Conservation (phyloP, 1,284 basidiomycete species). For the Trametes versicolor region DNA sequence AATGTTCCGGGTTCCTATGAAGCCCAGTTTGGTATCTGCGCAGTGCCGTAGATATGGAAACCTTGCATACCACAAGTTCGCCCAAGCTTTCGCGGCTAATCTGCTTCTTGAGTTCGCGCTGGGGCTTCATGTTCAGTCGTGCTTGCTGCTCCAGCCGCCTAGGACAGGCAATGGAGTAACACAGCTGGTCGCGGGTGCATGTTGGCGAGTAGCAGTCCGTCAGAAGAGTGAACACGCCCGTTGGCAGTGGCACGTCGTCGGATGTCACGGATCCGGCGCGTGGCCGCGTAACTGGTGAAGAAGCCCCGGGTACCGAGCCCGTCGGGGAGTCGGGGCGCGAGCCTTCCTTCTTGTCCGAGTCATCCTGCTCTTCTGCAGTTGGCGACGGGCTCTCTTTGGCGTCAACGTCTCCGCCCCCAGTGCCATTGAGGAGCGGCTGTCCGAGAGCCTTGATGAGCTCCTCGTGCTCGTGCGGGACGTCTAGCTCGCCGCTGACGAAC, state of each 20-base stretch:
- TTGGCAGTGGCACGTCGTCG: slow-evolving; percentile 84
- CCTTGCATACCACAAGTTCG: slow-evolving; percentile 71
- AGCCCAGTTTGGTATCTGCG: slow-evolving; percentile 20
- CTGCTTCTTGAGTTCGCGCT: slow-evolving; percentile 86
- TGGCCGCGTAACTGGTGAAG: slow-evolving; percentile 43
- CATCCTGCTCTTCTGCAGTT: slow-evolving; percentile 48
- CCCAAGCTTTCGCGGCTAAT: slow-evolving; percentile 86
- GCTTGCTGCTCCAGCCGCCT: slow-evolving; percentile 94
- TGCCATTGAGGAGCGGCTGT: slow-evolving; percentile 37
- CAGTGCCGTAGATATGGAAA: slow-evolving; percentile 3
- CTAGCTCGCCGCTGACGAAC: slow-evolving; percentile 80
- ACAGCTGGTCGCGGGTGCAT: slow-evolving; percentile 91
- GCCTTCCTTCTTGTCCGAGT: slow-evolving; percentile 49
- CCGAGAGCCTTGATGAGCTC: slow-evolving; percentile 40
- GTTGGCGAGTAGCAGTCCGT: slow-evolving; percentile 99
- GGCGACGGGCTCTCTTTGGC: slow-evolving; percentile 49
- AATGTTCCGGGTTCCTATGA: slow-evolving; percentile 88
- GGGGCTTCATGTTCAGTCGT: slow-evolving; percentile 91
- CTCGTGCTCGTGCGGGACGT: slow-evolving; percentile 49
- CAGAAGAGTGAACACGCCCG: slow-evolving; percentile 96
- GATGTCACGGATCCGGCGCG: slow-evolving; percentile 56
- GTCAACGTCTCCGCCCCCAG: slow-evolving; percentile 31
- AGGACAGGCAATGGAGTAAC: slow-evolving; percentile 98
- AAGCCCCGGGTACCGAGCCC: slow-evolving; percentile 45
- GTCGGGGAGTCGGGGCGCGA: slow-evolving; percentile 52